Conservation (phyloP, 176 grass and related monocot species). For the Carex parvula region DNA sequence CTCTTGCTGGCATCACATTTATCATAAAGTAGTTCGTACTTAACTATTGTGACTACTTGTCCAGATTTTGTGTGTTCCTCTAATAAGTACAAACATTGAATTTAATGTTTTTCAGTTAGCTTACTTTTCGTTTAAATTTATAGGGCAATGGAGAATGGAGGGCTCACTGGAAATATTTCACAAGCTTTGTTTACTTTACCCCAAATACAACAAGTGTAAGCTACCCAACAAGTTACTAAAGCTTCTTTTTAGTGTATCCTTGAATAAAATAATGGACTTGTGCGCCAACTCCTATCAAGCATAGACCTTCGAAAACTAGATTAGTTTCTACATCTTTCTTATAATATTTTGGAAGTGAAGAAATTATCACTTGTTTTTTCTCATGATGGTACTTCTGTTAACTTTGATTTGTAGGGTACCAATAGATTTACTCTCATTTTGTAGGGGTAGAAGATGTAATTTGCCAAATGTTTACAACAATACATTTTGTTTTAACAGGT, state of each 20-base stretch:
- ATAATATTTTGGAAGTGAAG: not conserved
- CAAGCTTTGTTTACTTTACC: slow-evolving; percentile 43
- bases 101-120: not conserved
- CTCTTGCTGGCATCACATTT: not conserved
- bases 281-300: not conserved
- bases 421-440: slow-evolving; percentile 5
- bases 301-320: not conserved
- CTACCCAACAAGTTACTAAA: slow-evolving; percentile 25
- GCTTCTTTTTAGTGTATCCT: not conserved
- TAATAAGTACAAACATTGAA: not conserved
- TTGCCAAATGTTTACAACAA: not conserved
- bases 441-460: not conserved
- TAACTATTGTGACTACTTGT: slow-evolving; percentile 6
- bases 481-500: slow-evolving; percentile 35
- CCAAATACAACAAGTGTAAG: slow-evolving; percentile 80
- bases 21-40: not conserved
- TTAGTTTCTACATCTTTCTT: not conserved
- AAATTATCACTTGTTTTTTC: not conserved
- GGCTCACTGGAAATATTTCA: slow-evolving; percentile 43
- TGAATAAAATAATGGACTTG: not conserved
- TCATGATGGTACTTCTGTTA: not conserved
- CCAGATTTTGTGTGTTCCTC: not conserved
- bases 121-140: slow-evolving; percentile 30
- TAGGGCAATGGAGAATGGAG: slow-evolving; percentile 58
- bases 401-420: not conserved